A percentile compares a stretch with the other conserved stretches of the same genome.
Conservation (phyloP, 495 filamentous ascomycete genomes). For the Lophiotrema nucula region DNA sequence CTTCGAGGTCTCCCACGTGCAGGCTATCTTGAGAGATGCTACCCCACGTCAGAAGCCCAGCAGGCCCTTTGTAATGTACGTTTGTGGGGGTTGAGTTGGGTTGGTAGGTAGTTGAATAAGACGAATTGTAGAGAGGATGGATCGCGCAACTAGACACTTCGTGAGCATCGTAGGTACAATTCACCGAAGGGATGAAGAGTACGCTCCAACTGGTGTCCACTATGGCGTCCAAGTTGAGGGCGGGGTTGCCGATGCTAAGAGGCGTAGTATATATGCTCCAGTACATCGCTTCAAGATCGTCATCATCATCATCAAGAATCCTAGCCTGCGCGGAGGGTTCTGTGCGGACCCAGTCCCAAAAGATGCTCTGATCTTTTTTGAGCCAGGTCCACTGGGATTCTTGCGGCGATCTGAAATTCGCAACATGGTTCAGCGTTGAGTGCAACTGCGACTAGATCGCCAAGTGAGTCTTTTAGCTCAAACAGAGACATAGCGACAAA, state of each 20-base stretch:
- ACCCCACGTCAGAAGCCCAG: too few relatives aligned
- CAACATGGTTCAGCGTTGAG: too few relatives aligned
- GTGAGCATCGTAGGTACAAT: not conserved
- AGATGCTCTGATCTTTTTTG: too few relatives aligned
- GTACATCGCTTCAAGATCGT: not conserved
- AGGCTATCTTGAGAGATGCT: not conserved
- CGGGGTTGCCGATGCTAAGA: not conserved
- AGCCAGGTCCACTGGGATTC: too few relatives aligned
- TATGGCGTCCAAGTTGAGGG: not conserved
- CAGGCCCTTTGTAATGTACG: too few relatives aligned
- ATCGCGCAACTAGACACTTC: not conserved
- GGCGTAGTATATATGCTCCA: not conserved
- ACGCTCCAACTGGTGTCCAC: slow-evolving; percentile 1
- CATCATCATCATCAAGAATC: not conserved
- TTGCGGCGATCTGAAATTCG: too few relatives aligned
- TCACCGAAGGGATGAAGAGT: not conserved
- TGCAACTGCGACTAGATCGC: too few relatives aligned
- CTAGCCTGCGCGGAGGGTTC: too few relatives aligned
- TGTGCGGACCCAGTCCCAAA: too few relatives aligned
- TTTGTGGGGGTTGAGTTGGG: not conserved
- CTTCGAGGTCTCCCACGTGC: not conserved
- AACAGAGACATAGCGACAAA: too few relatives aligned
- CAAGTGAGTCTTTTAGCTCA: too few relatives aligned
- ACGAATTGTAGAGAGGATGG: slow-evolving; percentile 2
- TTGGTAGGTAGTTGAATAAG: not conserved